These are phyloP conservation scores for Calonectria hawksworthii DNA, from an alignment of 2,329 filamentous ascomycete genomes.

Conservation along the genomic window DNA sequence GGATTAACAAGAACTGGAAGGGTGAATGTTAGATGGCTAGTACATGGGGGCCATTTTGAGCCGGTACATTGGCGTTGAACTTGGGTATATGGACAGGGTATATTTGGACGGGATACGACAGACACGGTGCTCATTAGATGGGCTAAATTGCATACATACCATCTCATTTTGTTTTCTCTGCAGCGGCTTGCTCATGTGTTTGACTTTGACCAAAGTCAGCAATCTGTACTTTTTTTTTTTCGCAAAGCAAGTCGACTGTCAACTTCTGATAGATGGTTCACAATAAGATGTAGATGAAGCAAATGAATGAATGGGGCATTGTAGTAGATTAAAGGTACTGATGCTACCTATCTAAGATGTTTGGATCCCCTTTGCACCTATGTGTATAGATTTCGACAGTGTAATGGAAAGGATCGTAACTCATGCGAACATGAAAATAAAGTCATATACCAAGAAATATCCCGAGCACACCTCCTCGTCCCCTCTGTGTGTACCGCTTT, in stretches of 20 bases:
- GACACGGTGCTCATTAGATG: neutral
- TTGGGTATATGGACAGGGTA: neutral
- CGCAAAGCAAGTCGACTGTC: neutral
- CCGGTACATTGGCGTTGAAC: slow-evolving; percentile 15
- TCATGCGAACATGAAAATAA: slow-evolving; percentile 46
- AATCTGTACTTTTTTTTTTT: neutral
- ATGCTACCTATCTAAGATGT: slow-evolving; percentile 39
- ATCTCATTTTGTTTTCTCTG: neutral
- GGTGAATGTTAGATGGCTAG: slow-evolving; percentile 56
- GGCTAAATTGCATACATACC: neutral
- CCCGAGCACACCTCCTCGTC: neutral
- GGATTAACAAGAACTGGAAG: slow-evolving; percentile 73
- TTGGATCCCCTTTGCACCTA: slow-evolving; percentile 28
- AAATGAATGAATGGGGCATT: slow-evolving; percentile 21
- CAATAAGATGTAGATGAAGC: neutral
- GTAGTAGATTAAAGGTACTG: slow-evolving; percentile 35
- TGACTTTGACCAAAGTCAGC: neutral
- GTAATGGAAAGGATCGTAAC: slow-evolving; percentile 43
- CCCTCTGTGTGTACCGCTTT: neutral
- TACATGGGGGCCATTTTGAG: neutral
- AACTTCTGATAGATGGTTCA: neutral
- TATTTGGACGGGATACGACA: neutral
- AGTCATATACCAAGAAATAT: slow-evolving; percentile 26
- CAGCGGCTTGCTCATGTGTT: neutral
- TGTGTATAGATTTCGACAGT: slow-evolving; percentile 29